Evolutionary conservation across 2,329 filamentous ascomycete species (phyloP).

Genomic region (Diaporthe sp.): DNA sequence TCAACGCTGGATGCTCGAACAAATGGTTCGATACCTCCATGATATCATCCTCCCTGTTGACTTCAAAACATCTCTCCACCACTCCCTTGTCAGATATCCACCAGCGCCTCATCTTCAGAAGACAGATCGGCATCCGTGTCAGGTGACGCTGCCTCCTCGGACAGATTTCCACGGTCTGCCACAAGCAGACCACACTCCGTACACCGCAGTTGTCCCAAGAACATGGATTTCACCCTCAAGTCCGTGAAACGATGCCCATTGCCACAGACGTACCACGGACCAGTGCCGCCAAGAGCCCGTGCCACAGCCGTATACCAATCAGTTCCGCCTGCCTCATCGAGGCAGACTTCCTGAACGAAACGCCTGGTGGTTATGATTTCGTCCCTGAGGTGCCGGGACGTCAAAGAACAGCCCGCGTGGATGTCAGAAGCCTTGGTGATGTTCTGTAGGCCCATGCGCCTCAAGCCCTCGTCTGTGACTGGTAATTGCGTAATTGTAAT

Average conservation of each 20-base stretch:
- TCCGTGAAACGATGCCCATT: slow-evolving; percentile 72
- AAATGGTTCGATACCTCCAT: background rate
- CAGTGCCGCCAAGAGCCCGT: slow-evolving; percentile 57
- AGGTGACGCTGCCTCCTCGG: background rate
- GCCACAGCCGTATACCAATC: background rate
- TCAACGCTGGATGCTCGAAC: background rate
- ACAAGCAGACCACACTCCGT: slow-evolving; percentile 72
- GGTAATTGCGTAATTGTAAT: background rate
- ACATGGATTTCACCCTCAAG: slow-evolving; percentile 75
- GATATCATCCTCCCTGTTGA: background rate
- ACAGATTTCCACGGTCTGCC: slow-evolving; percentile 65
- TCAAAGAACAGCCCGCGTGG: too few relatives aligned
- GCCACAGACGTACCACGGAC: slow-evolving; percentile 73
- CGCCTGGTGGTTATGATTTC: slow-evolving; percentile 17
- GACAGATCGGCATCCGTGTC: rapidly evolving
- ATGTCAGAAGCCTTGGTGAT: too few relatives aligned
- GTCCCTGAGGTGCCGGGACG: too few relatives aligned
- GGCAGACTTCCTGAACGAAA: slow-evolving; percentile 39
- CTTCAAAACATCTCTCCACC: background rate
- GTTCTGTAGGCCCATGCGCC: slow-evolving; percentile 18
- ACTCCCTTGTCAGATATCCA: background rate
- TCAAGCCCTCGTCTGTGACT: background rate
- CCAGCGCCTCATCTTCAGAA: background rate
- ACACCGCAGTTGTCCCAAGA: slow-evolving; percentile 73
- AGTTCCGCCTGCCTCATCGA: slow-evolving; percentile 31